Percentiles rank a stretch among this genome's conserved stretches.
phyloP scores from a whole-genome alignment of 192 early-diverging fungal genomes.

The Backusella tarrabulga region DNA sequence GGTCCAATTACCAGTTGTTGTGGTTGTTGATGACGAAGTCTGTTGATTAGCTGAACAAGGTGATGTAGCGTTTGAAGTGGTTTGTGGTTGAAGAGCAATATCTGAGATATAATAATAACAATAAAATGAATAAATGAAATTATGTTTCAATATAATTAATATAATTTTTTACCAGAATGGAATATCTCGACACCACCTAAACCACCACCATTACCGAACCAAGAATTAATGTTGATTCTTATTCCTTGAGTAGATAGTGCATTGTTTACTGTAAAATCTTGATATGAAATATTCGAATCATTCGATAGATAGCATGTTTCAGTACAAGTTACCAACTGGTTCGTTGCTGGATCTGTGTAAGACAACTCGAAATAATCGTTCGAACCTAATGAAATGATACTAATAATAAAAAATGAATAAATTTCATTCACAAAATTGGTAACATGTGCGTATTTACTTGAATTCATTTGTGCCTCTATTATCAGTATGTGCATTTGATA shows the following conservation, averaged over 20 bases:
- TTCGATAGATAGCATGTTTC: slow-evolving; percentile 35
- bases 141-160: slow-evolving; percentile 1
- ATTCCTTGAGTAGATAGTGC: slow-evolving; percentile 47
- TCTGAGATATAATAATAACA: slow-evolving; percentile 4
- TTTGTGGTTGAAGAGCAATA: slow-evolving; percentile 8
- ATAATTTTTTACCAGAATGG: slow-evolving; percentile 26
- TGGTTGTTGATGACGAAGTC: not conserved
- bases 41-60: not conserved
- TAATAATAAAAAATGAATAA: slow-evolving; percentile 13
- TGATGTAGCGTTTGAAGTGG: not conserved
- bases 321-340: slow-evolving; percentile 38
- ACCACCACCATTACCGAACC: slow-evolving; percentile 37
- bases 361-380: slow-evolving; percentile 58
- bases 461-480: slow-evolving; percentile 66
- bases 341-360: slow-evolving; percentile 60
- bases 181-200: slow-evolving; percentile 29
- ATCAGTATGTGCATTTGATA: slow-evolving; percentile 58
- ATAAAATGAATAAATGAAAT: not conserved
- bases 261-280: slow-evolving; percentile 45
- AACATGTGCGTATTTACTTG: slow-evolving; percentile 27
- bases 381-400: slow-evolving; percentile 55
- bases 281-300: slow-evolving; percentile 33
- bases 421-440: not conserved
- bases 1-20: slow-evolving; percentile 21
- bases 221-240: slow-evolving; percentile 46